Conservation (phyloP, 2,329 filamentous ascomycete species). For the Claviceps sp. region DNA sequence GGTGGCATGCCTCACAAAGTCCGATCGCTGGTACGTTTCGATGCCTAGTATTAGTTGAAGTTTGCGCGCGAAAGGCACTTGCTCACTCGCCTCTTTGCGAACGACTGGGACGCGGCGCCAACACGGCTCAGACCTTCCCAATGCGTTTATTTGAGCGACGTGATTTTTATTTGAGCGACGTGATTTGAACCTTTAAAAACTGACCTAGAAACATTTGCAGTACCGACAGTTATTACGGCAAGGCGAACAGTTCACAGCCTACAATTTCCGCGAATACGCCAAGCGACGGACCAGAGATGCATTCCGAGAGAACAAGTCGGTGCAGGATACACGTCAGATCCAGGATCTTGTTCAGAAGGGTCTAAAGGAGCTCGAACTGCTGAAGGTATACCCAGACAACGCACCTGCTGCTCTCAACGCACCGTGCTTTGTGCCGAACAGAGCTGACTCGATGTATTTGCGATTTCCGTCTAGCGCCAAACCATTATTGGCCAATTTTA, state of each 20-base stretch:
- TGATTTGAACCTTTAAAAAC: not conserved
- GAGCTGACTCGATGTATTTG: conserved; percentile 5
- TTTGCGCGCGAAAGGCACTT: not conserved
- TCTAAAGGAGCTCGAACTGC: conserved; percentile 67
- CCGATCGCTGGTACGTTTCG: conserved; percentile 37
- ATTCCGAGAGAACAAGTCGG: conserved; percentile 66
- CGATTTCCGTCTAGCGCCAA: conserved; percentile 54
- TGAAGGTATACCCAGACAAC: conserved; percentile 57
- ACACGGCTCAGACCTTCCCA: not conserved
- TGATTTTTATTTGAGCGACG: not conserved
- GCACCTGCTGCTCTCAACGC: not conserved
- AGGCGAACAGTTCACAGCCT: conserved; percentile 74
- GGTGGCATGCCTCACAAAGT: conserved; percentile 45
- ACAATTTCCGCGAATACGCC: conserved; percentile 98
- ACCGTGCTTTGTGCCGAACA: conserved; percentile 4
- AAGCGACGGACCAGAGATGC: conserved; percentile 80
- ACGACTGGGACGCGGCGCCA: not conserved
- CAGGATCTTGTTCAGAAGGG: conserved; percentile 87
- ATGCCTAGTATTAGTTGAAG: not conserved
- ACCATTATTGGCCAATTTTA: conserved; percentile 91
- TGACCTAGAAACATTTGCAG: conserved; percentile 29
- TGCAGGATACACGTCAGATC: conserved; percentile 60
- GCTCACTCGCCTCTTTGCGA: not conserved
- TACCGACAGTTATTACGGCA: conserved; percentile 87
- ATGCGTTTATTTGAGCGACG: no score